Conservation (phyloP, 148 eudicot species). For the Selenicereus undatus region DNA sequence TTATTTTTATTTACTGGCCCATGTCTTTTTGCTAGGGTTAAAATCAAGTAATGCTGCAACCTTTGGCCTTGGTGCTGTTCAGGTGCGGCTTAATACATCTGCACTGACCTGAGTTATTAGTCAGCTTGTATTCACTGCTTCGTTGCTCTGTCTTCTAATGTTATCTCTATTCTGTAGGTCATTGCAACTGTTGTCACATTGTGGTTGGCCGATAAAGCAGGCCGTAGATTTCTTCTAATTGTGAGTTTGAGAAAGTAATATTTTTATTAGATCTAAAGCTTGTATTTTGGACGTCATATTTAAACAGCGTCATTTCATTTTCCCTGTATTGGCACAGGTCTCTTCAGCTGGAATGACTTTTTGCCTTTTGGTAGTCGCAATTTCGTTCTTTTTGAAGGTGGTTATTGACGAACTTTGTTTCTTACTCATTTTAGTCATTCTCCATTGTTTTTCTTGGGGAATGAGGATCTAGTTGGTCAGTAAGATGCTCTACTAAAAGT, state of each 20-base stretch:
- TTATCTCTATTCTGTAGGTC: conserved; percentile 43
- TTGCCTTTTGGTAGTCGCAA: conserved; percentile 68
- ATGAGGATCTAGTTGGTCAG: not conserved
- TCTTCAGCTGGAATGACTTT: conserved; percentile 73
- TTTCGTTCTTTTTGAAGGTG: conserved; percentile 79
- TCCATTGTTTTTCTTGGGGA: not conserved
- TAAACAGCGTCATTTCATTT: not conserved
- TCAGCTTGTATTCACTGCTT: not conserved
- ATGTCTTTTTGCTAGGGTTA: conserved; percentile 45
- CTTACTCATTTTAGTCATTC: not conserved
- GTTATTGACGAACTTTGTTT: not conserved
- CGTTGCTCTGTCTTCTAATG: conserved; percentile 8
- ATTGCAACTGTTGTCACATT: conserved; percentile 72
- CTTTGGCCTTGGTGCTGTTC: conserved; percentile 71
- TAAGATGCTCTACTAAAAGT: not conserved
- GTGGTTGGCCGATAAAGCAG: conserved; percentile 93
- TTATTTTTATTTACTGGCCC: not conserved
- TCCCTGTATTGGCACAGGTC: conserved; percentile 39
- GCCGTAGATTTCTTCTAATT: conserved; percentile 78
- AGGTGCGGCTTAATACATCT: conserved; percentile 38
- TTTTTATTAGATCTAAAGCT: not conserved
- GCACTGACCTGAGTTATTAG: not conserved
- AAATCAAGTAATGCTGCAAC: conserved; percentile 70
- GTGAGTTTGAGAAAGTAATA: conserved; percentile 45
- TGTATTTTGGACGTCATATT: not conserved